Evolutionary conservation across 2,329 filamentous ascomycete genomes (phyloP).

Genomic region (Sphaceloma murrayae): DNA sequence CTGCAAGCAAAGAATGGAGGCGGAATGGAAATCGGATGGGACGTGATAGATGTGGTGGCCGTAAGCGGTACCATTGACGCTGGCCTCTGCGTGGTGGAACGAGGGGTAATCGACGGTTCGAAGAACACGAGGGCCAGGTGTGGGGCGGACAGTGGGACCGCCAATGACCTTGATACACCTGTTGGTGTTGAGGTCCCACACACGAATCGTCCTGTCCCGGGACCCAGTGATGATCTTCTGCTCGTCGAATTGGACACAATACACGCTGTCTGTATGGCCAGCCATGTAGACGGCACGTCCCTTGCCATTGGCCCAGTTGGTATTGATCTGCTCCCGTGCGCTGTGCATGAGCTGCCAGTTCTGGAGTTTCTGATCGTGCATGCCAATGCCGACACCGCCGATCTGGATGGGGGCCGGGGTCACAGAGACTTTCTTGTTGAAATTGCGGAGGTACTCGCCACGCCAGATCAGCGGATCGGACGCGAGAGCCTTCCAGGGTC

Average conservation of each 20-base stretch:
- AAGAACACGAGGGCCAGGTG: slow-evolving; percentile 34
- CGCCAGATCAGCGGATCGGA: slow-evolving; percentile 53
- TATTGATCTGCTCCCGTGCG: slow-evolving; percentile 64
- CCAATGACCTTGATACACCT: slow-evolving; percentile 81
- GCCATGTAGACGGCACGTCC: slow-evolving; percentile 81
- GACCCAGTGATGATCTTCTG: slow-evolving; percentile 95
- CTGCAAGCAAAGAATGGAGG: slow-evolving; percentile 88
- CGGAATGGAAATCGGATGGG: slow-evolving; percentile 61
- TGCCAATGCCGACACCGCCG: slow-evolving; percentile 45
- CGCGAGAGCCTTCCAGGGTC: slow-evolving; percentile 48
- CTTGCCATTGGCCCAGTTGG: slow-evolving; percentile 61
- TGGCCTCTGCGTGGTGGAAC: slow-evolving; percentile 33
- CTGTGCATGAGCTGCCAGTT: slow-evolving; percentile 83
- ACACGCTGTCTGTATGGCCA: slow-evolving; percentile 91
- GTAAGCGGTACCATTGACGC: slow-evolving; percentile 38
- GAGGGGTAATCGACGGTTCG: slow-evolving; percentile 35
- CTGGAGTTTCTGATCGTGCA: slow-evolving; percentile 45
- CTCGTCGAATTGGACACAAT: slow-evolving; percentile 97
- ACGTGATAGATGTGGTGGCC: slow-evolving; percentile 40
- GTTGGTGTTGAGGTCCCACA: slow-evolving; percentile 90
- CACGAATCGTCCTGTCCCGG: slow-evolving; percentile 84
- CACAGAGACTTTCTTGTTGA: slow-evolving; percentile 38
- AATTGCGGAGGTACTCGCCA: slow-evolving; percentile 49
- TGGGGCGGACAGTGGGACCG: slow-evolving; percentile 53
- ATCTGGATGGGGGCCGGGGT: slow-evolving; percentile 38